Conservation (phyloP, 2,329 filamentous ascomycete genomes). For the Arthrobotrys sphaeroides region DNA sequence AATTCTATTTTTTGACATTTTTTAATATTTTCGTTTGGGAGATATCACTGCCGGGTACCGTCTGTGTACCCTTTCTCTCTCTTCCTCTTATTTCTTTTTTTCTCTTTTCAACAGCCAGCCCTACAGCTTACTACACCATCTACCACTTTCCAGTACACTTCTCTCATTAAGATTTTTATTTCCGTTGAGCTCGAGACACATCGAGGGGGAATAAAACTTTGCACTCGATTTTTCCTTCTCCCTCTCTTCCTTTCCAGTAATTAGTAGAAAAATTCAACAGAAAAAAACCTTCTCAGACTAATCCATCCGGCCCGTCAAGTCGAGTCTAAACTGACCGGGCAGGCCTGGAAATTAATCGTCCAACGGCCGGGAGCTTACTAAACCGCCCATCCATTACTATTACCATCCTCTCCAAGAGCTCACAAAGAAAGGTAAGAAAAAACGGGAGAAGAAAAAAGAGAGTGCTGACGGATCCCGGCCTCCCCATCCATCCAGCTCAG, state of each 20-base stretch:
- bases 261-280: not conserved
- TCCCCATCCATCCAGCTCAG: not conserved
- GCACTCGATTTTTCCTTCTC: not conserved
- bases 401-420: slow-evolving; percentile 3
- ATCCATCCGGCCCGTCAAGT: not conserved
- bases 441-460: not conserved
- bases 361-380: not conserved
- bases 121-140: not conserved
- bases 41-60: slow-evolving; percentile 6
- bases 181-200: slow-evolving; percentile 1
- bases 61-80: not conserved
- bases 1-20: not conserved
- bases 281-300: slow-evolving; percentile 6
- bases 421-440: not conserved
- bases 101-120: not conserved
- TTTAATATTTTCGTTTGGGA: not conserved
- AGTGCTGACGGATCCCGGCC: slow-evolving; percentile 10
- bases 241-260: not conserved
- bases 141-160: not conserved
- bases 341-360: not conserved
- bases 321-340: too few species aligned
- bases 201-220: slow-evolving; percentile 24
- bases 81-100: not conserved
- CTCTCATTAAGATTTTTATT: slow-evolving; percentile 12
- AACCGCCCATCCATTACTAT: not conserved